Percentiles rank a stretch among this genome's conserved stretches.
phyloP scores from a whole-genome alignment of 805 yeast genomes.

The Wickerhamiella dianesei region DNA sequence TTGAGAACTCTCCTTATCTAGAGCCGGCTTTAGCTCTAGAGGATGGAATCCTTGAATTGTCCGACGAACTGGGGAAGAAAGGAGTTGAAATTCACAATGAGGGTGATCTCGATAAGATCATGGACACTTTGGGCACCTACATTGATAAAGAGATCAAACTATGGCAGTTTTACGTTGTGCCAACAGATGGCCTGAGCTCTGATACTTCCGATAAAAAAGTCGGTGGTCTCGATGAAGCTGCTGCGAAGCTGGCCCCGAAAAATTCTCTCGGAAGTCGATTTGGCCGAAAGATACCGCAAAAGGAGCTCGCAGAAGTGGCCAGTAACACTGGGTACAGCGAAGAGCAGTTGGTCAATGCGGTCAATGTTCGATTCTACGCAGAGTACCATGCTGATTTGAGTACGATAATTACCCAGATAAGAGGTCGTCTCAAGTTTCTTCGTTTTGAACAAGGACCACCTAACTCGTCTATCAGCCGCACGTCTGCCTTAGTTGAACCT shows the following conservation, averaged over 20 bases:
- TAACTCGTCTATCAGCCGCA: conserved; percentile 36
- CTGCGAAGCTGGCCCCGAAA: conserved; percentile 30
- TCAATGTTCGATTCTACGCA: conserved; percentile 58
- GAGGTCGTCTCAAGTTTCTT: conserved; percentile 61
- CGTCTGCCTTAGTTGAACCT: conserved; percentile 60
- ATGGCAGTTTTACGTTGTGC: conserved; percentile 79
- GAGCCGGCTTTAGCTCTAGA: conserved; percentile 77
- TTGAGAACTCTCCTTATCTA: conserved; percentile 80
- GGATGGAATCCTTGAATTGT: conserved; percentile 48
- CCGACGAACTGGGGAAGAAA: conserved; percentile 39
- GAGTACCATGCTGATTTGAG: conserved; percentile 62
- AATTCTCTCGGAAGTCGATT: conserved; percentile 38
- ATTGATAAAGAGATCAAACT: conserved; percentile 36
- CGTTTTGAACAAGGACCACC: conserved; percentile 78
- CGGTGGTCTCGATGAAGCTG: conserved; percentile 23
- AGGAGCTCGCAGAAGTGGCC: conserved; percentile 41
- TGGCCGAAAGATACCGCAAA: conserved; percentile 40
- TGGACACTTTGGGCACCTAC: conserved; percentile 54
- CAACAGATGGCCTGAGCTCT: conserved; percentile 23
- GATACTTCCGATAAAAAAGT: neutral
- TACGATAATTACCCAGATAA: conserved; percentile 53
- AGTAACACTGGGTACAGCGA: conserved; percentile 22
- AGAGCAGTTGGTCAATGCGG: conserved; percentile 49
- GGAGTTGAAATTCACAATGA: conserved; percentile 39
- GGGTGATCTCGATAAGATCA: conserved; percentile 44